Percentiles rank a stretch among this genome's conserved stretches.
These are phyloP conservation scores for Lodderomyces oxycetoniae DNA, from an alignment of 1,139 yeast species.

Conservation along the genomic window DNA sequence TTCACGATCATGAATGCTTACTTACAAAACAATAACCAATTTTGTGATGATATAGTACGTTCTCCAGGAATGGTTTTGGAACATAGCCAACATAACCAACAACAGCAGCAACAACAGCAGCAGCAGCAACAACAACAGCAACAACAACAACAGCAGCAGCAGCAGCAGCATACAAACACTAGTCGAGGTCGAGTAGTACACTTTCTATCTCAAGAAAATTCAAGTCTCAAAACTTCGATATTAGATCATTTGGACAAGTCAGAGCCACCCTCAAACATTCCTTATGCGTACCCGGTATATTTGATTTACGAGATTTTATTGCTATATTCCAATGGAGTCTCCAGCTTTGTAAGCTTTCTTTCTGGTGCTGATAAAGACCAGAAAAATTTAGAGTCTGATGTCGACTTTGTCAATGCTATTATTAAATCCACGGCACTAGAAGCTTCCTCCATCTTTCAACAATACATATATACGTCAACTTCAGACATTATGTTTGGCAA, in stretches of 20 bases:
- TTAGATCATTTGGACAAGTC: slow-evolving; percentile 74
- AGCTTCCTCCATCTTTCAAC: slow-evolving; percentile 43
- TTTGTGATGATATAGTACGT: slow-evolving; percentile 35
- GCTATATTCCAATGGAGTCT: slow-evolving; percentile 64
- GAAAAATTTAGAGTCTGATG: slow-evolving; percentile 28
- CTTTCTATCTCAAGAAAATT: slow-evolving; percentile 23
- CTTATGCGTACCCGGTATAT: slow-evolving; percentile 58
- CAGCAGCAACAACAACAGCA: neutral
- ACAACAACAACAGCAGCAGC: slow-evolving; percentile 1
- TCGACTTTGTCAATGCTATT: slow-evolving; percentile 37
- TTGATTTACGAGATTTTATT: slow-evolving; percentile 53
- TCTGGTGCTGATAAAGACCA: slow-evolving; percentile 25
- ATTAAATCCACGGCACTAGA: slow-evolving; percentile 43
- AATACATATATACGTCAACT: slow-evolving; percentile 57
- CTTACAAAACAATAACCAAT: slow-evolving; percentile 25
- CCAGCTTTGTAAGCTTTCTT: slow-evolving; percentile 46
- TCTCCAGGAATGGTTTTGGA: slow-evolving; percentile 11
- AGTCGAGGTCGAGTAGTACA: neutral
- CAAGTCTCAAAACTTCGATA: slow-evolving; percentile 48
- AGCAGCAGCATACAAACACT: neutral
- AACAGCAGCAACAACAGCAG: slow-evolving; percentile 1
- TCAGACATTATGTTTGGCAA: slow-evolving; percentile 64
- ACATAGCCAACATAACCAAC: neutral
- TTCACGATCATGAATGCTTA: slow-evolving; percentile 41
- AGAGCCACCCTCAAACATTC: slow-evolving; percentile 61